Conservation (phyloP, 225 moss, liverwort and hornwort genomes). For the Marchantia polymorpha region DNA sequence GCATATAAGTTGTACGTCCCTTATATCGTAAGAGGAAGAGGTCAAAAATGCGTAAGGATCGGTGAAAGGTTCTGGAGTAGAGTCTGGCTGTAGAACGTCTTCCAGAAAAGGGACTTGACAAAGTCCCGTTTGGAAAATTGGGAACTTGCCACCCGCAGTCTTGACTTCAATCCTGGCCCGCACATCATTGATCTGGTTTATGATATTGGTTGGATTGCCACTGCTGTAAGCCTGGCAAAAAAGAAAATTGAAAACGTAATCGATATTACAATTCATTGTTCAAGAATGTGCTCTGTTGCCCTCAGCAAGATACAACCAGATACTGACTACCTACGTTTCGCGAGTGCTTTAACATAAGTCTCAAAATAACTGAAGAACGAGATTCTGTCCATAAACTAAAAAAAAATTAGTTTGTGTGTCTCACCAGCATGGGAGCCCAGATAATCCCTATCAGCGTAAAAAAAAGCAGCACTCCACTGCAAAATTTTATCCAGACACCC, state of each 20-base stretch:
- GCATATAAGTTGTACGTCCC: constrained; percentile 83
- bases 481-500: constrained; percentile 87
- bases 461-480: constrained; percentile 80
- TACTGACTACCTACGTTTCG: too few species aligned
- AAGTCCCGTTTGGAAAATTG: constrained; percentile 80
- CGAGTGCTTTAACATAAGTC: too few species aligned
- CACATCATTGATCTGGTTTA: constrained; percentile 70
- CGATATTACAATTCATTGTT: background rate
- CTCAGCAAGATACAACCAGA: too few species aligned
- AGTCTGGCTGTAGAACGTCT: constrained; percentile 28
- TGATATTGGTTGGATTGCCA: constrained; percentile 89
- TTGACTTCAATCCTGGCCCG: constrained; percentile 65
- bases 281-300: too few species aligned
- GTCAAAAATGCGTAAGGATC: constrained; percentile 17
- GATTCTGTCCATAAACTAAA: background rate
- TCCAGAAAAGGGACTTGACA: constrained; percentile 69
- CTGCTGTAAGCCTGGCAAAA: constrained; percentile 71
- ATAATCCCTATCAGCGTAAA: constrained; percentile 72
- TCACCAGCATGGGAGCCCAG: constrained; percentile 99
- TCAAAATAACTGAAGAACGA: too few species aligned
- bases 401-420: background rate
- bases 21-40: constrained; percentile 43
- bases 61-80: constrained; percentile 16
- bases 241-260: background rate
- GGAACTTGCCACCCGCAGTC: constrained; percentile 72